Evolutionary conservation across 2,329 filamentous ascomycete genomes (phyloP).

Genomic region (Fusarium caatingaense): DNA sequence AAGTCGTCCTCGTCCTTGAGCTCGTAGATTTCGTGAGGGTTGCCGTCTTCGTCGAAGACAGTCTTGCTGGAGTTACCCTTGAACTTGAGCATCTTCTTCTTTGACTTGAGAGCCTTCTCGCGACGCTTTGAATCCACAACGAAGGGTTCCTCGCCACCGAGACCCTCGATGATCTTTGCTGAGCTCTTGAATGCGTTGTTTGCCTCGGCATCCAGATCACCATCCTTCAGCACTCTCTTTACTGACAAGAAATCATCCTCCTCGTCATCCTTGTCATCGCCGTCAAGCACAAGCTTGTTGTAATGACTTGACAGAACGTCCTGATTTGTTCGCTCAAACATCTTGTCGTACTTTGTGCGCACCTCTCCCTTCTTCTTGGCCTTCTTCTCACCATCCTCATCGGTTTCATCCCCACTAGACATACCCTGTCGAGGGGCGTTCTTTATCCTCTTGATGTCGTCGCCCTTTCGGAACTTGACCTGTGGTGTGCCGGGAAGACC

Average conservation of each 20-base stretch:
- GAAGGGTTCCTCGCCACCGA: conserved; percentile 78
- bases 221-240: conserved; percentile 84
- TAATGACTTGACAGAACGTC: conserved; percentile 96
- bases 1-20: conserved; percentile 89
- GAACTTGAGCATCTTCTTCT: conserved; percentile 92
- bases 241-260: conserved; percentile 85
- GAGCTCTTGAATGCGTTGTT: conserved; percentile 56
- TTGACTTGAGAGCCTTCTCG: conserved; percentile 93
- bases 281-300: conserved; percentile 80
- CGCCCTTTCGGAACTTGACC: conserved; percentile 92
- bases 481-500: conserved; percentile 91
- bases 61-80: conserved; percentile 88
- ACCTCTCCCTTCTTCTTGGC: conserved; percentile 77
- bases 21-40: conserved; percentile 86
- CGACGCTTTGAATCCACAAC: conserved; percentile 94
- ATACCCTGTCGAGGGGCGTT: conserved; percentile 80
- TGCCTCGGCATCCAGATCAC: conserved; percentile 67
- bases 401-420: conserved; percentile 70
- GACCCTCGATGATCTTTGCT: conserved; percentile 71
- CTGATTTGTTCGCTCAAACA: conserved; percentile 98
- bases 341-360: conserved; percentile 94
- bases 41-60: conserved; percentile 92
- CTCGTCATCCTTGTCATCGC: conserved; percentile 60
- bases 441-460: conserved; percentile 87
- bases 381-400: conserved; percentile 64